phyloP scores from a whole-genome alignment of 1,284 basidiomycete species.

The Melampsora americana region DNA sequence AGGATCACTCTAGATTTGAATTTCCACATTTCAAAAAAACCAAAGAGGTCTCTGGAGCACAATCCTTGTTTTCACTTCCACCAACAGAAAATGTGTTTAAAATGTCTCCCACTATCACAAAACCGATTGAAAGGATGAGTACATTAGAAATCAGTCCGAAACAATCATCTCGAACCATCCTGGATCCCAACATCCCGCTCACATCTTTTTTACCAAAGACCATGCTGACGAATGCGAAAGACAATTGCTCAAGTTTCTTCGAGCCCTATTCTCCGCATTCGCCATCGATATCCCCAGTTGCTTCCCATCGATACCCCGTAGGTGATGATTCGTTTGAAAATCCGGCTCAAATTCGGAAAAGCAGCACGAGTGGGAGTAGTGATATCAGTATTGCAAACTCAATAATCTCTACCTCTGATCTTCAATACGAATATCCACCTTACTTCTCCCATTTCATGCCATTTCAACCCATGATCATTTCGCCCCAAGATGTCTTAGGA shows the following conservation, averaged over 20 bases:
- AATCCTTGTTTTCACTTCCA: neutral
- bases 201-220: neutral
- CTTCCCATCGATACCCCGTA: conserved; percentile 1
- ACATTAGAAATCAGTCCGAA: conserved; percentile 1
- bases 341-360: neutral
- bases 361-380: conserved; percentile 2
- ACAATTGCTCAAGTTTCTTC: neutral
- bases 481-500: neutral
- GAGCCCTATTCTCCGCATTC: conserved; percentile 1
- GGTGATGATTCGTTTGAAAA: neutral
- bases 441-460: neutral
- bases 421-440: neutral
- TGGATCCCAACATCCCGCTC: neutral
- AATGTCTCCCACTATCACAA: neutral
- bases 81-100: neutral
- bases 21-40: neutral
- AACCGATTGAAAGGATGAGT: neutral
- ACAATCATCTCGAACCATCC: neutral
- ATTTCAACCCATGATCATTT: neutral
- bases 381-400: conserved; percentile 1
- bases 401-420: neutral
- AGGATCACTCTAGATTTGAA: neutral
- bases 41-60: neutral
- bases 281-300: neutral
- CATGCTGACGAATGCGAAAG: neutral